Conservation (phyloP, 805 yeast genomes). For the Candida vaughaniae region DNA sequence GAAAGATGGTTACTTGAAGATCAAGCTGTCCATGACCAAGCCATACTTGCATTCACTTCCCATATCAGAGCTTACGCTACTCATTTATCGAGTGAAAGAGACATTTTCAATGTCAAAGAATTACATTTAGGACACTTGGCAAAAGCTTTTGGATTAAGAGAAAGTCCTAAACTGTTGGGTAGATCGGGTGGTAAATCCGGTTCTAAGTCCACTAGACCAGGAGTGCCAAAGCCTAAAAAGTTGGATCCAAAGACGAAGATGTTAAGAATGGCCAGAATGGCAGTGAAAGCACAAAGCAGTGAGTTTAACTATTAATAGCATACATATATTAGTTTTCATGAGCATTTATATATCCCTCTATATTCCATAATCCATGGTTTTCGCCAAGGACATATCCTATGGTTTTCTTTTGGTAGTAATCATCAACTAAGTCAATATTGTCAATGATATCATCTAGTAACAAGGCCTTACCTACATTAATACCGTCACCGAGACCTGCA, state of each 20-base stretch:
- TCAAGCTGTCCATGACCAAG: slow-evolving; percentile 55
- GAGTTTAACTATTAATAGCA: slow-evolving; percentile 63
- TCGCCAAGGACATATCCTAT: slow-evolving; percentile 72
- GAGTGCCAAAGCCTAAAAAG: slow-evolving; percentile 38
- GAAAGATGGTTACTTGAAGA: slow-evolving; percentile 88
- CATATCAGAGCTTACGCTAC: slow-evolving; percentile 96
- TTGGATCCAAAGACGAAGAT: slow-evolving; percentile 71
- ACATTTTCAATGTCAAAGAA: slow-evolving; percentile 73
- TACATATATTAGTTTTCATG: slow-evolving; percentile 4
- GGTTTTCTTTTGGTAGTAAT: slow-evolving; percentile 58
- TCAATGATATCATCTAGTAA: slow-evolving; percentile 81
- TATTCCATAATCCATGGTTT: slow-evolving; percentile 70
- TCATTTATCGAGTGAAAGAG: slow-evolving; percentile 78
- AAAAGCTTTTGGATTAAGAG: slow-evolving; percentile 90
- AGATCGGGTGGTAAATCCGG: slow-evolving; percentile 29
- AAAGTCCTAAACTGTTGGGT: slow-evolving; percentile 84
- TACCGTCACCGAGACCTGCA: slow-evolving; percentile 65
- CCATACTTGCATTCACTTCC: slow-evolving; percentile 79
- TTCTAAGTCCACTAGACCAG: background rate
- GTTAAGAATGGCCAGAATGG: slow-evolving; percentile 72
- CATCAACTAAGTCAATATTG: slow-evolving; percentile 53
- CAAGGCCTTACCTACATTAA: slow-evolving; percentile 77
- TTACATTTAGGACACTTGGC: slow-evolving; percentile 96
- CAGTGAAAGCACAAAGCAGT: slow-evolving; percentile 58
- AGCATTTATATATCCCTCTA: slow-evolving; percentile 20